Conservation (phyloP, 176 grass and related monocot species). For the Ensete glaucum region DNA sequence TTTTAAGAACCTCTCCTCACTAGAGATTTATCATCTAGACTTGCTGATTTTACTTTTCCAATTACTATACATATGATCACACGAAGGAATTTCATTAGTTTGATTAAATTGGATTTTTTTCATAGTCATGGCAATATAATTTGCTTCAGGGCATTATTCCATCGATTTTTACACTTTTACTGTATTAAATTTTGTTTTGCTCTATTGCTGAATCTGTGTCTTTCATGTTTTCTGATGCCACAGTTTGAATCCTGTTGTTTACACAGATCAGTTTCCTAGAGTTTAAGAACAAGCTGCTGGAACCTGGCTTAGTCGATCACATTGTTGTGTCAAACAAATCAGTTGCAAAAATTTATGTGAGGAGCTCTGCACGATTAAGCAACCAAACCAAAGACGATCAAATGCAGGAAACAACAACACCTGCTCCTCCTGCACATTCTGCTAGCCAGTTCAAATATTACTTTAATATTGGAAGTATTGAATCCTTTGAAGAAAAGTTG, state of each 20-base stretch:
- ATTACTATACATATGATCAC: neutral
- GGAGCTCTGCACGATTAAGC: slow-evolving; percentile 29
- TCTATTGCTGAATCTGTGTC: neutral
- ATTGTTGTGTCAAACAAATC: slow-evolving; percentile 92
- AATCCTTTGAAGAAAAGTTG: slow-evolving; percentile 90
- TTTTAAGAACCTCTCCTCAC: too few species aligned
- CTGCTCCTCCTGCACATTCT: slow-evolving; percentile 29
- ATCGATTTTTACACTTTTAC: neutral
- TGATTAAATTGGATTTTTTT: neutral
- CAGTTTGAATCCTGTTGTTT: slow-evolving; percentile 14
- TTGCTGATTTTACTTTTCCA: too few species aligned
- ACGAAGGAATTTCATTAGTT: neutral
- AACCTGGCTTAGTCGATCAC: slow-evolving; percentile 76
- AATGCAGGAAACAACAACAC: slow-evolving; percentile 36
- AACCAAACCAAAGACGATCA: slow-evolving; percentile 33
- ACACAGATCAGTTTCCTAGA: slow-evolving; percentile 98
- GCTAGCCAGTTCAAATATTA: slow-evolving; percentile 60
- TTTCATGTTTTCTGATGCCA: neutral
- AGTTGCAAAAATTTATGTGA: slow-evolving; percentile 80
- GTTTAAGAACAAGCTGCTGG: slow-evolving; percentile 86
- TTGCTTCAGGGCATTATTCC: neutral
- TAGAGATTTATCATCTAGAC: too few species aligned
- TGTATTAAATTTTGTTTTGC: neutral
- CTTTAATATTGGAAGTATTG: slow-evolving; percentile 95
- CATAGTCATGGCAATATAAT: neutral